Base-by-base conservation (phyloP, 306 rosid genomes). In the Pyrus pyrifolia region DNA sequence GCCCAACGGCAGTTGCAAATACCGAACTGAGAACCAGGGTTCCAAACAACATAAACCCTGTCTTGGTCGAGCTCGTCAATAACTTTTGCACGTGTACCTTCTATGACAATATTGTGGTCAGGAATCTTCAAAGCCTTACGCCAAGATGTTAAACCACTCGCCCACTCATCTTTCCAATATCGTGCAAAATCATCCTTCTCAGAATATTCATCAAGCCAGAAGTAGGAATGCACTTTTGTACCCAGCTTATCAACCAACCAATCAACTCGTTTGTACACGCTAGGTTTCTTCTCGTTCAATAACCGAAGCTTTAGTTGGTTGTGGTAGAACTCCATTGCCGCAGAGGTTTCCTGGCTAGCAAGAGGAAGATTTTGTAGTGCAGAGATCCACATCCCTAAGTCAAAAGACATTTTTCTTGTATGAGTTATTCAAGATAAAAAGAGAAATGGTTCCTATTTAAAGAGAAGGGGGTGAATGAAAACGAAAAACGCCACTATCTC, bases 161-260 rank as follows among this genome's bases (percentile, higher is more conserved):
- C 76, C 97, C 97, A 89, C 84, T 94, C 97, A 68, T 92, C 86
- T 86, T 89, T 91, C 91, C 93, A 85, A 77, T 94, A 94, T 53
- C 92, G 87, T 21, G 91, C 93, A 91, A 86, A 90, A 73, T 84
- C 93, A 77, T 86, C 97, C 81, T 89, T 91, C 75, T 79, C 97
- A 0, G 93, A 81, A 88, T 85, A 94, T 87, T 94, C 98, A 82
- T 89, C 97, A 68, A 94, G 97, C 97, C 97, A 91, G 78, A 91
- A 91, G 84, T 89, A 87, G 65, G 98, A 87, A 86, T 87, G 93
- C 71, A 94, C 91, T 82, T 94, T 92, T 13, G 96, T 90, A 73
- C 91, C 85, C 87, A 94, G 80, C 87, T 90, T 94, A 88, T 90
- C 87, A 51, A 90, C 92, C 89, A 94, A 83, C 95, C 92, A 87